Evolutionary conservation across 2,329 filamentous ascomycete species (phyloP).

Genomic region (Penicillium sp.): DNA sequence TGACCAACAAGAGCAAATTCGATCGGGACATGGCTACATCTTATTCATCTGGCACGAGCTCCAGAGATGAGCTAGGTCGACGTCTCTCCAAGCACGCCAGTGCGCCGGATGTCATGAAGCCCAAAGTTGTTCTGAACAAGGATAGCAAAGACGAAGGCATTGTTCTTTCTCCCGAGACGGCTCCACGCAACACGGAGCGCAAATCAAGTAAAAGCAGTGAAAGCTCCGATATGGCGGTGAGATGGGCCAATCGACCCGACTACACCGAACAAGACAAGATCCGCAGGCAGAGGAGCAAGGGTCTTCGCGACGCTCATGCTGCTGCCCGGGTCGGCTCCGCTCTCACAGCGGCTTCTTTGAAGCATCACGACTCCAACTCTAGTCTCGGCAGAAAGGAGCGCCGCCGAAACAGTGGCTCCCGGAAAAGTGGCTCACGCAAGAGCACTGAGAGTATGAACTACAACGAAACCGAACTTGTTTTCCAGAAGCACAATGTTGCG

Average conservation of each 20-base stretch:
- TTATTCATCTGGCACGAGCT: slow-evolving; percentile 55
- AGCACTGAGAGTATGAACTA: slow-evolving; percentile 44
- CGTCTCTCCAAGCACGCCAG: slow-evolving; percentile 62
- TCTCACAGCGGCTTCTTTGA: slow-evolving; percentile 62
- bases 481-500: slow-evolving; percentile 61
- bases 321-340: slow-evolving; percentile 57
- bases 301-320: slow-evolving; percentile 56
- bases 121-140: slow-evolving; percentile 60
- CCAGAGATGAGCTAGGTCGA: slow-evolving; percentile 55
- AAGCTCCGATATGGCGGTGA: slow-evolving; percentile 48
- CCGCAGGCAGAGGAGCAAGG: slow-evolving; percentile 56
- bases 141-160: slow-evolving; percentile 60
- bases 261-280: slow-evolving; percentile 53
- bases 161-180: slow-evolving; percentile 55
- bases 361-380: slow-evolving; percentile 65
- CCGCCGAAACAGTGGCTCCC: slow-evolving; percentile 34
- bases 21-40: slow-evolving; percentile 64
- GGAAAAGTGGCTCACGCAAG: slow-evolving; percentile 35
- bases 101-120: slow-evolving; percentile 61
- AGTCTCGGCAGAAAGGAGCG: slow-evolving; percentile 49
- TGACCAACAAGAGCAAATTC: slow-evolving; percentile 68
- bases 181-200: slow-evolving; percentile 54
- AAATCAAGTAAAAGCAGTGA: slow-evolving; percentile 54
- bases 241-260: slow-evolving; percentile 49
- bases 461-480: slow-evolving; percentile 56